phyloP scores from a whole-genome alignment of 2,329 filamentous ascomycete genomes.

The Fusarium irregulare region DNA sequence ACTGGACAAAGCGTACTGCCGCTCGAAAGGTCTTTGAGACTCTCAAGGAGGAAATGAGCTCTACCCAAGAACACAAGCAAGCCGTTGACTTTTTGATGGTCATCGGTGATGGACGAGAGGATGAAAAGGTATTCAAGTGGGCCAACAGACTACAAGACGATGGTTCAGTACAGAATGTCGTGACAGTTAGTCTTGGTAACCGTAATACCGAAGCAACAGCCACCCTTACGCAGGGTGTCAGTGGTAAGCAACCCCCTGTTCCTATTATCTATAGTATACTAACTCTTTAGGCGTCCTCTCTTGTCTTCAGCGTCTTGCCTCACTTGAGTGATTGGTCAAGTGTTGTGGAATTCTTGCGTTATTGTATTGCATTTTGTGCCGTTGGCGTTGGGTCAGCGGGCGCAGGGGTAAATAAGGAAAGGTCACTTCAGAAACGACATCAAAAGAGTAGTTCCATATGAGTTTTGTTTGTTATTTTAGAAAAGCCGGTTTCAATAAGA shows the following conservation, averaged over 20 bases:
- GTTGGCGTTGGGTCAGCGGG: slow-evolving; percentile 45
- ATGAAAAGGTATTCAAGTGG: slow-evolving; percentile 95
- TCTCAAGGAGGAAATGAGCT: slow-evolving; percentile 56
- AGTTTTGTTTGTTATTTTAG: background rate
- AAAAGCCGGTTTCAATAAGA: slow-evolving; percentile 3
- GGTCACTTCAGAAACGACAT: slow-evolving; percentile 16
- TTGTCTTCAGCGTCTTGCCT: slow-evolving; percentile 57
- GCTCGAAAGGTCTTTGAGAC: slow-evolving; percentile 77
- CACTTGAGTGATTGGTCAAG: slow-evolving; percentile 36
- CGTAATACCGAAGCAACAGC: slow-evolving; percentile 88
- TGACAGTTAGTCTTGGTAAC: slow-evolving; percentile 87
- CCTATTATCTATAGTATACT: background rate
- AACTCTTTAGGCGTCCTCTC: slow-evolving; percentile 54
- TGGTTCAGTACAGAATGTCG: slow-evolving; percentile 73
- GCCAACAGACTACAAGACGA: slow-evolving; percentile 78
- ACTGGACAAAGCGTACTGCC: slow-evolving; percentile 89
- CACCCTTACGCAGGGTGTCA: slow-evolving; percentile 91
- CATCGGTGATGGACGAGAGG: slow-evolving; percentile 89
- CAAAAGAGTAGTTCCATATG: slow-evolving; percentile 30
- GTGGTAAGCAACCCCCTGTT: slow-evolving; percentile 64
- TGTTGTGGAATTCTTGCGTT: slow-evolving; percentile 36
- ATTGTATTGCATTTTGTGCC: slow-evolving; percentile 42
- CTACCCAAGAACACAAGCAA: slow-evolving; percentile 47
- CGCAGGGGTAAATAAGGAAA: slow-evolving; percentile 31
- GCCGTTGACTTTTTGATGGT: slow-evolving; percentile 88